These are phyloP conservation scores for Medicago truncatula DNA, from an alignment of 306 rosid genomes.

Conservation along the genomic window DNA sequence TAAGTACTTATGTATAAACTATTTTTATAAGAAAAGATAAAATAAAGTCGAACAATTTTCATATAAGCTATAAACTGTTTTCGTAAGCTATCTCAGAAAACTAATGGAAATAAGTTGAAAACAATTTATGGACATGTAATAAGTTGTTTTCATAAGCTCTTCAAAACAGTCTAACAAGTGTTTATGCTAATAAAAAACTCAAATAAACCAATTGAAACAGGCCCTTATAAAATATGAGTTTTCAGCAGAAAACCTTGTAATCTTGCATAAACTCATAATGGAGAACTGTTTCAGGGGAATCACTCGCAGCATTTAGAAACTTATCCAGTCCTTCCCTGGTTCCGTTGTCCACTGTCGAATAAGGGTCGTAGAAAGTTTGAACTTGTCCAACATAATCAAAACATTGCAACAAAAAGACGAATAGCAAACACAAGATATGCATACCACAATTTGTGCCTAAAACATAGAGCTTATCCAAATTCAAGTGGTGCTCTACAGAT, in stretches of 20 bases:
- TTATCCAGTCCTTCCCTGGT: constrained; percentile 92
- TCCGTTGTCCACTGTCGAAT: constrained; percentile 87
- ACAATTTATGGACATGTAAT: no score
- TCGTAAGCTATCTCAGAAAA: no score
- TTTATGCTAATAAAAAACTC: no score
- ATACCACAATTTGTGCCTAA: constrained; percentile 99
- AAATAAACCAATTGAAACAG: no score
- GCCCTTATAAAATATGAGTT: constrained; percentile 11
- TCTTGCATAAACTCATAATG: constrained; percentile 99
- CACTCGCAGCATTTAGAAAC: constrained; percentile 93
- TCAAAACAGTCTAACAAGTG: no score
- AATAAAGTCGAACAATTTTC: no score
- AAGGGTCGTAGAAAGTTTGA: constrained; percentile 25
- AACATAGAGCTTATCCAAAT: constrained; percentile 95
- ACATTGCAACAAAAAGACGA: neutral
- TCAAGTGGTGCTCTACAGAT: constrained; percentile 88
- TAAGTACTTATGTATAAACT: no score
- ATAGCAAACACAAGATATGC: constrained; percentile 27
- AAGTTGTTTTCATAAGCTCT: no score
- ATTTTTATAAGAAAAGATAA: no score
- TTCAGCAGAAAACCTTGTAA: constrained; percentile 72
- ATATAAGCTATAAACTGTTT: no score
- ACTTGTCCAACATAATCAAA: constrained; percentile 8
- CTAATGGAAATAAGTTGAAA: no score
- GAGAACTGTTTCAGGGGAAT: constrained; percentile 90